Evolutionary conservation across 371 early-diverging fungal genomes (phyloP).

Genomic region (Circinella umbellata): DNA sequence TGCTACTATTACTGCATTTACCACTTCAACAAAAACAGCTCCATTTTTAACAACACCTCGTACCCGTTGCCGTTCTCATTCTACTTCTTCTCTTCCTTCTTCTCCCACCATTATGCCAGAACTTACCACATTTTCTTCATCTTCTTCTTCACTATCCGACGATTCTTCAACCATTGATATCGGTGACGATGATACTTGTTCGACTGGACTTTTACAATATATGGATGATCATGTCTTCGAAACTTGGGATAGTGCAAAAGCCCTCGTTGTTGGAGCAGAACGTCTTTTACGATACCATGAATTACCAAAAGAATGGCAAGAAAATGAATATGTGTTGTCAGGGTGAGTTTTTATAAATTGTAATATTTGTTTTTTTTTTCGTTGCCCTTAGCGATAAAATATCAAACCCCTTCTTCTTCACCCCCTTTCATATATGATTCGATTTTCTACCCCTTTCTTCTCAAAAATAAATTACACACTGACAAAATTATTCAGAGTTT

Average conservation of each 20-base stretch:
- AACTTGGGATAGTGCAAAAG: slow-evolving; percentile 57
- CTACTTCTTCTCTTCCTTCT: slow-evolving; percentile 14
- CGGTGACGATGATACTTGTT: not conserved
- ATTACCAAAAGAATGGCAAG: slow-evolving; percentile 68
- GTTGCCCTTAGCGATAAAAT: too few relatives aligned
- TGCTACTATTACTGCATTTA: not conserved
- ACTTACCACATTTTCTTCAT: slow-evolving; percentile 1
- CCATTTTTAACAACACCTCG: slow-evolving; percentile 4
- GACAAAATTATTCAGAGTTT: not conserved
- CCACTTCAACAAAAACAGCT: not conserved
- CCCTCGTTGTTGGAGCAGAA: slow-evolving; percentile 60
- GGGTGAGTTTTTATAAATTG: slow-evolving; percentile 36
- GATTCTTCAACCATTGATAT: slow-evolving; percentile 1
- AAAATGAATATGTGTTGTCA: slow-evolving; percentile 68
- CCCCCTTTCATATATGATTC: not conserved
- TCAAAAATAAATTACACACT: too few relatives aligned
- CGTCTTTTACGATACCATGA: slow-evolving; percentile 65
- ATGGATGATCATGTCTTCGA: slow-evolving; percentile 52
- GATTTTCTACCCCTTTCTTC: too few relatives aligned
- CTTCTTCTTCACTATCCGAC: not conserved
- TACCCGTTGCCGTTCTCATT: slow-evolving; percentile 13
- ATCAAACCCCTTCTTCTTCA: not conserved
- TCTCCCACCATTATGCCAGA: not conserved
- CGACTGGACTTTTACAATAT: slow-evolving; percentile 34
- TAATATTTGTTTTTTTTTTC: too few relatives aligned